These are phyloP conservation scores for Tylopilus sp. DNA, from an alignment of 768 basidiomycete species.

Conservation along the genomic window DNA sequence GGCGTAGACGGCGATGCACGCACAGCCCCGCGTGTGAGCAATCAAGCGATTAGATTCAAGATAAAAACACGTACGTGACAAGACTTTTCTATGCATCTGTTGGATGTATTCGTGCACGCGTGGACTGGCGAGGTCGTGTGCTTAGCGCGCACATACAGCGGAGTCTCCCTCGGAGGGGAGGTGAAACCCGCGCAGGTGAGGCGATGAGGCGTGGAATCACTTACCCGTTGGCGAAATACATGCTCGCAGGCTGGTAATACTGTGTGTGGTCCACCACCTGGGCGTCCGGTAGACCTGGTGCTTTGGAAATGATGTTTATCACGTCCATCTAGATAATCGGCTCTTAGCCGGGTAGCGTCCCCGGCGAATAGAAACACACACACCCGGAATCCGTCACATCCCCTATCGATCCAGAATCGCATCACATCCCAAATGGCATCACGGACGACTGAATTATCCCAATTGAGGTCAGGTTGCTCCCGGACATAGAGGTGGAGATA, in stretches of 20 bases:
- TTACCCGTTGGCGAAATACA: slow-evolving; percentile 60
- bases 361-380: slow-evolving; percentile 19
- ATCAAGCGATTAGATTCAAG: slow-evolving; percentile 14
- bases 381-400: slow-evolving; percentile 74
- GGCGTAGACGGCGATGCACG: background rate
- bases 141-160: background rate
- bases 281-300: slow-evolving; percentile 62
- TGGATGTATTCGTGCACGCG: slow-evolving; percentile 63
- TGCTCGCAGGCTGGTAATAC: slow-evolving; percentile 51
- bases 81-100: slow-evolving; percentile 61
- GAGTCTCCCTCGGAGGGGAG: slow-evolving; percentile 1
- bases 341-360: background rate
- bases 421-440: slow-evolving; percentile 61
- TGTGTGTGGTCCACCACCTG: slow-evolving; percentile 49
- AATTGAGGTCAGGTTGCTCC: slow-evolving; percentile 76
- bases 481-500: slow-evolving; percentile 66
- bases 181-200: slow-evolving; percentile 3
- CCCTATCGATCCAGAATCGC: slow-evolving; percentile 71
- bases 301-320: slow-evolving; percentile 67
- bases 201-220: slow-evolving; percentile 9
- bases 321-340: slow-evolving; percentile 54
- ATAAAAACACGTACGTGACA: slow-evolving; percentile 45
- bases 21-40: background rate
- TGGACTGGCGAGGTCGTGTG: slow-evolving; percentile 40
- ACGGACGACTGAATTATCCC: slow-evolving; percentile 64